Conservation (phyloP, 177 flowering plant genomes). For the Telopea speciosissima region DNA sequence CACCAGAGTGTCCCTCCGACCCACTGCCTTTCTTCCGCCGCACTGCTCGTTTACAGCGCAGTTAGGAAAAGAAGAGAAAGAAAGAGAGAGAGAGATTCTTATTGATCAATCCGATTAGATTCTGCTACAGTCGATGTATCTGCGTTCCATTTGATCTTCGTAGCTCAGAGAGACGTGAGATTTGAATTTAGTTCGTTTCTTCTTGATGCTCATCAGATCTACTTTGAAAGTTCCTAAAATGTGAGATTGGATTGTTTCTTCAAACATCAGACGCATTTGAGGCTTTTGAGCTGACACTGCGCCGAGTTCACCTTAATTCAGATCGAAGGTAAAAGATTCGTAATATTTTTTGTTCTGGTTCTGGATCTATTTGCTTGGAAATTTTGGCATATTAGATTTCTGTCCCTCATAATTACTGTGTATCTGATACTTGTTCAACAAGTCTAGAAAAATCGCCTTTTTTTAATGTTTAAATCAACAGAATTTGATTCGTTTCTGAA, state of each 20-base stretch:
- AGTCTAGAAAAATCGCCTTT: neutral
- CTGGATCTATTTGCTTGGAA: neutral
- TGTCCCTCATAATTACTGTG: neutral
- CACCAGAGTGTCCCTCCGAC: conserved; percentile 10
- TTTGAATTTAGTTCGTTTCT: too few relatives aligned
- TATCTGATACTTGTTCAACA: neutral
- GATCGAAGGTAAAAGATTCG: conserved; percentile 9
- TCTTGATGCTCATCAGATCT: neutral
- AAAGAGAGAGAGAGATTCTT: conserved; percentile 13
- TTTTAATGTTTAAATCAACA: neutral
- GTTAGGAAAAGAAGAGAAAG: conserved; percentile 10
- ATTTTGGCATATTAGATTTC: neutral
- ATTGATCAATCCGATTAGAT: conserved; percentile 16
- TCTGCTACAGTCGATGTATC: conserved; percentile 6
- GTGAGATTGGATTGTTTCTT: neutral
- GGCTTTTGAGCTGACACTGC: neutral
- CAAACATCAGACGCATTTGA: neutral
- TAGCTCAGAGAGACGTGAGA: too few relatives aligned
- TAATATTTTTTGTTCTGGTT: neutral
- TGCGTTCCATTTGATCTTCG: too few relatives aligned
- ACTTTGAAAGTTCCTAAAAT: neutral
- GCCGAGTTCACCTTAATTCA: conserved; percentile 6
- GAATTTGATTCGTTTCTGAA: neutral
- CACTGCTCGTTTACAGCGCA: neutral
- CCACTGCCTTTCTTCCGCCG: conserved; percentile 13